Conservation (phyloP, 2,329 filamentous ascomycete species). For the Basipetospora chlamydospora region DNA sequence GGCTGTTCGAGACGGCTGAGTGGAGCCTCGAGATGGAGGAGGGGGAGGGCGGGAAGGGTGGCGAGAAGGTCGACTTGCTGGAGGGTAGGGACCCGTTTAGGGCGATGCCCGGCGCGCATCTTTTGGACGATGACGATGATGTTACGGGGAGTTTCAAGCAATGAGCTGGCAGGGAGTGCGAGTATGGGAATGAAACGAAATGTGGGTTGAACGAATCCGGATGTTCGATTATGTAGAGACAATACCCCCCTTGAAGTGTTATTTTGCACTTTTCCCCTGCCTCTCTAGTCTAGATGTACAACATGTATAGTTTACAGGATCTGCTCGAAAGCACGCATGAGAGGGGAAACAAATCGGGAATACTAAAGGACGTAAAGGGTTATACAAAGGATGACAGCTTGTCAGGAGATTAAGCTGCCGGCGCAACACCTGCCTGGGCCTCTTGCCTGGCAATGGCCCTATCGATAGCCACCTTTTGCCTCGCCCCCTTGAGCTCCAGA, state of each 20-base stretch:
- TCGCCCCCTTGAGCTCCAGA: slow-evolving; percentile 34
- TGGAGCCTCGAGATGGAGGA: slow-evolving; percentile 69
- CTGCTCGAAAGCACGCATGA: slow-evolving; percentile 6
- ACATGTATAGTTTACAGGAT: slow-evolving; percentile 25
- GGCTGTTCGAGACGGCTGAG: slow-evolving; percentile 70
- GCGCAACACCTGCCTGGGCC: slow-evolving; percentile 9
- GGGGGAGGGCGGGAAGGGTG: slow-evolving; percentile 12
- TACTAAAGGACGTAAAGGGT: background rate
- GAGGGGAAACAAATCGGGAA: background rate
- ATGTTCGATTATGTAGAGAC: slow-evolving; percentile 9
- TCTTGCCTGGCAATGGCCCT: slow-evolving; percentile 4
- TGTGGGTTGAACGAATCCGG: too few species aligned
- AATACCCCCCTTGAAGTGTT: slow-evolving; percentile 1
- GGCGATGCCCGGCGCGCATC: slow-evolving; percentile 27
- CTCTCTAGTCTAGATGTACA: slow-evolving; percentile 12
- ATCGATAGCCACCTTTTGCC: slow-evolving; percentile 4
- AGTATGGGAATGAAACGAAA: too few species aligned
- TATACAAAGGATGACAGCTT: background rate
- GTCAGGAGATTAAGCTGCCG: slow-evolving; percentile 6
- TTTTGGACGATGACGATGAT: slow-evolving; percentile 22
- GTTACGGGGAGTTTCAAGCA: slow-evolving; percentile 37
- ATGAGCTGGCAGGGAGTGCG: slow-evolving; percentile 12
- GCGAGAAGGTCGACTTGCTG: slow-evolving; percentile 54
- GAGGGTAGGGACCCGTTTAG: slow-evolving; percentile 57
- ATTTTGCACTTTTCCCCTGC: slow-evolving; percentile 2